These are phyloP conservation scores for Melastoma candidum DNA, from an alignment of 441 rosid genomes.

Conservation along the genomic window DNA sequence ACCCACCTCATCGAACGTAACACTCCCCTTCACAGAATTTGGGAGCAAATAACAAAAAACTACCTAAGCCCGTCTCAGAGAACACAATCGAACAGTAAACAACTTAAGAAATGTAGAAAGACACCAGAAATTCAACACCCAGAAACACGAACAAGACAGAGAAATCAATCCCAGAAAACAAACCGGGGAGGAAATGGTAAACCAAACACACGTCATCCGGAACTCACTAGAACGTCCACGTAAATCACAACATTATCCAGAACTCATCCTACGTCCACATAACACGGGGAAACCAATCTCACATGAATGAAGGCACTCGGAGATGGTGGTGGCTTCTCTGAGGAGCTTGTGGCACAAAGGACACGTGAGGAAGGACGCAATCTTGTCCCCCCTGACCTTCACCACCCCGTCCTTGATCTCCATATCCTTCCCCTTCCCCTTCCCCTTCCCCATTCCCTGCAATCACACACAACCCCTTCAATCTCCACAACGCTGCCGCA, in stretches of 20 bases:
- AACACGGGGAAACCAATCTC: constrained; percentile 19
- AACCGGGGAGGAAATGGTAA: constrained; percentile 16
- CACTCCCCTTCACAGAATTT: too few species aligned
- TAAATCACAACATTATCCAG: neutral
- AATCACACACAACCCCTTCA: too few species aligned
- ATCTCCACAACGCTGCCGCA: too few species aligned
- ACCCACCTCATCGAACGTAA: too few species aligned
- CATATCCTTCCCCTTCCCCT: too few species aligned
- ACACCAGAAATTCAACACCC: constrained; percentile 6
- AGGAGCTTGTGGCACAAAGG: constrained; percentile 58
- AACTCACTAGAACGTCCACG: constrained; percentile 3
- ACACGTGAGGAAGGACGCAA: constrained; percentile 72
- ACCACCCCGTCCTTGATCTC: constrained; percentile 20
- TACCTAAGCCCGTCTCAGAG: neutral
- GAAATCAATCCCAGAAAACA: constrained; percentile 17
- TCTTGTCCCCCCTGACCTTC: constrained; percentile 61
- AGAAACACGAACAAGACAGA: neutral
- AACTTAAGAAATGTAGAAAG: neutral
- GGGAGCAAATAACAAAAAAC: neutral
- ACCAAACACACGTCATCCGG: constrained; percentile 5
- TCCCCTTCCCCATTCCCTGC: too few species aligned
- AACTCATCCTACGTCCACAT: neutral
- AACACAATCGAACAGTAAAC: neutral
- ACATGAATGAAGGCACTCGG: constrained; percentile 95
- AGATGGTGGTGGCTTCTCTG: constrained; percentile 69